A percentile compares a stretch with the other conserved stretches of the same genome.
These are phyloP conservation scores for Jatropha curcas DNA, from an alignment of 345 rosid species.

Conservation along the genomic window DNA sequence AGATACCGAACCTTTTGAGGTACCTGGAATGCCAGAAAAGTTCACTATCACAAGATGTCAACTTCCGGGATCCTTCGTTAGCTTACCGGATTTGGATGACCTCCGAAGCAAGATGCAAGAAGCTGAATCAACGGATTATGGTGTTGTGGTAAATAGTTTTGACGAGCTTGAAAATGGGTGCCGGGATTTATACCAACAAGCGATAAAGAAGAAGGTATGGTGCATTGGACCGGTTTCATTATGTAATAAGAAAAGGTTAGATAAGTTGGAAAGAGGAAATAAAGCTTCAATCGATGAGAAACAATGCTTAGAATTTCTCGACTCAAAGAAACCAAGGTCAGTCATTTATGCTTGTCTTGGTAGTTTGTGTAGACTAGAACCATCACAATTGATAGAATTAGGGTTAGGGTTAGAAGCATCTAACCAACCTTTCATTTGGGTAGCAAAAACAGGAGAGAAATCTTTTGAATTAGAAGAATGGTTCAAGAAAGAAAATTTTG, in stretches of 20 bases:
- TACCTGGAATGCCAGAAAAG: slow-evolving; percentile 52
- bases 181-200: slow-evolving; percentile 38
- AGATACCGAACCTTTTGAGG: slow-evolving; percentile 51
- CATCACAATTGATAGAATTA: slow-evolving; percentile 62
- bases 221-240: slow-evolving; percentile 81
- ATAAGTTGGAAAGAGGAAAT: slow-evolving; percentile 69
- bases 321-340: slow-evolving; percentile 48
- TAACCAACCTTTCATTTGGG: slow-evolving; percentile 71
- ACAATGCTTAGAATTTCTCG: slow-evolving; percentile 55
- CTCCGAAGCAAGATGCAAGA: slow-evolving; percentile 62
- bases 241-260: slow-evolving; percentile 40
- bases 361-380: slow-evolving; percentile 63
- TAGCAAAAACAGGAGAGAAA: slow-evolving; percentile 47
- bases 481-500: slow-evolving; percentile 45
- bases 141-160: slow-evolving; percentile 69
- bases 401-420: slow-evolving; percentile 70
- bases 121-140: slow-evolving; percentile 58
- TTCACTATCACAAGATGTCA: slow-evolving; percentile 51
- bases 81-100: slow-evolving; percentile 50
- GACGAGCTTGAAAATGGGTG: slow-evolving; percentile 58
- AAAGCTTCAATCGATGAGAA: slow-evolving; percentile 46
- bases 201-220: slow-evolving; percentile 60
- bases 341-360: slow-evolving; percentile 79
- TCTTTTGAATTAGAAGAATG: slow-evolving; percentile 48
- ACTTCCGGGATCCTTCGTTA: slow-evolving; percentile 57